Conservation (phyloP, 106 monocot species). For the Xerophyta viscosa region DNA sequence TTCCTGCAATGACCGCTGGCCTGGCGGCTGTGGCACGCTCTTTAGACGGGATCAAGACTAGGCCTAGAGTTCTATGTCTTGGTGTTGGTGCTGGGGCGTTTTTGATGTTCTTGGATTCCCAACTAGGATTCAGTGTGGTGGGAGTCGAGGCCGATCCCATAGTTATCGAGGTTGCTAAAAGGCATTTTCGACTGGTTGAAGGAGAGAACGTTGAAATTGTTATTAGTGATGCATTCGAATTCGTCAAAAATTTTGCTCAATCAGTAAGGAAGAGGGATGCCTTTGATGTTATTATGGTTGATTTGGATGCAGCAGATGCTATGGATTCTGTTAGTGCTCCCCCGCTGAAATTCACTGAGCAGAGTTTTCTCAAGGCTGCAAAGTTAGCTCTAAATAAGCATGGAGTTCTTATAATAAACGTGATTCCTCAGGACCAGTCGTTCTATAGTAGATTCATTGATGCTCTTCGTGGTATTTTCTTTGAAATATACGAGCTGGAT, state of each 20-base stretch:
- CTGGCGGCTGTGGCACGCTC: conserved; percentile 24
- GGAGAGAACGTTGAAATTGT: conserved; percentile 39
- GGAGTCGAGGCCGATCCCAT: conserved; percentile 71
- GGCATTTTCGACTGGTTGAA: conserved; percentile 63
- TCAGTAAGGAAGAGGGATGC: background rate
- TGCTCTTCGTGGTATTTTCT: conserved; percentile 39
- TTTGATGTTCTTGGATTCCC: conserved; percentile 32
- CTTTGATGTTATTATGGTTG: conserved; percentile 80
- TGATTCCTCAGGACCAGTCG: conserved; percentile 25
- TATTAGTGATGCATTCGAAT: conserved; percentile 54
- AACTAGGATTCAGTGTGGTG: conserved; percentile 52
- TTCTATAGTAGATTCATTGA: conserved; percentile 28
- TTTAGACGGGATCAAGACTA: conserved; percentile 10
- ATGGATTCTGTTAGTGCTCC: conserved; percentile 40
- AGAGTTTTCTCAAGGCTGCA: conserved; percentile 31
- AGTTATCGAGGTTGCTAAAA: conserved; percentile 50
- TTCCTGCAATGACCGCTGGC: conserved; percentile 62
- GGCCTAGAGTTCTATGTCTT: conserved; percentile 51
- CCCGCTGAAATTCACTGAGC: conserved; percentile 39
- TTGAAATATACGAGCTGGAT: conserved; percentile 61
- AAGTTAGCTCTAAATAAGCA: conserved; percentile 26
- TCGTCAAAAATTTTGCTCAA: conserved; percentile 20
- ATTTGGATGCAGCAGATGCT: conserved; percentile 60
- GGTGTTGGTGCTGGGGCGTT: conserved; percentile 88
- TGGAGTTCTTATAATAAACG: conserved; percentile 65